Evolutionary conservation across 2,329 filamentous ascomycete genomes (phyloP).

Genomic region (Fusarium praegraminearum): DNA sequence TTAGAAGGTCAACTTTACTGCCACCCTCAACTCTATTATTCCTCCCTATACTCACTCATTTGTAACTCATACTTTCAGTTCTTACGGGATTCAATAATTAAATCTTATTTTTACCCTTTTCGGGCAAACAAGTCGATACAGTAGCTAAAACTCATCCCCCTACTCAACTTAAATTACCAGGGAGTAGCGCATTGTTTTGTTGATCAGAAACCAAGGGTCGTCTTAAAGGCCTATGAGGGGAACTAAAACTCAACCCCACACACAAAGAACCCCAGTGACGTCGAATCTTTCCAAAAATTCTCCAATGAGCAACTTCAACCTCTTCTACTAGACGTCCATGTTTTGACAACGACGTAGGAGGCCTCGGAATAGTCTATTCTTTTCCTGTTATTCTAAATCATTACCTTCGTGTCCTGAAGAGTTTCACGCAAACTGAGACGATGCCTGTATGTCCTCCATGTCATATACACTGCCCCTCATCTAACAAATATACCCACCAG

Average conservation of each 20-base stretch:
- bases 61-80: not conserved
- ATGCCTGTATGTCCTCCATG: slow-evolving; percentile 44
- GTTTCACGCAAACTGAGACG: not conserved
- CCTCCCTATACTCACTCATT: not conserved
- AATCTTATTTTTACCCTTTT: not conserved
- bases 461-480: slow-evolving; percentile 7
- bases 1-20: not conserved
- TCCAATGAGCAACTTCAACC: slow-evolving; percentile 20
- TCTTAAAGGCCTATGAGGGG: not conserved
- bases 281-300: slow-evolving; percentile 30
- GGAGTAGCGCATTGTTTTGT: not conserved
- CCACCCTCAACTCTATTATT: not conserved
- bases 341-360: not conserved
- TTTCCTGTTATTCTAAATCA: not conserved
- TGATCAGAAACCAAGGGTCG: slow-evolving; percentile 16
- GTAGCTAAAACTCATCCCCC: not conserved
- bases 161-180: not conserved
- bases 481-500: slow-evolving; percentile 54
- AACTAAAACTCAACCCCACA: slow-evolving; percentile 14
- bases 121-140: not conserved
- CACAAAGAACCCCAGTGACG: slow-evolving; percentile 27
- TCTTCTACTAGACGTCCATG: slow-evolving; percentile 1
- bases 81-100: not conserved
- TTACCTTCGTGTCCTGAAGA: not conserved
- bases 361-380: not conserved